Conservation (phyloP, 331 rosid genomes). For the Dryas integrifolia region DNA sequence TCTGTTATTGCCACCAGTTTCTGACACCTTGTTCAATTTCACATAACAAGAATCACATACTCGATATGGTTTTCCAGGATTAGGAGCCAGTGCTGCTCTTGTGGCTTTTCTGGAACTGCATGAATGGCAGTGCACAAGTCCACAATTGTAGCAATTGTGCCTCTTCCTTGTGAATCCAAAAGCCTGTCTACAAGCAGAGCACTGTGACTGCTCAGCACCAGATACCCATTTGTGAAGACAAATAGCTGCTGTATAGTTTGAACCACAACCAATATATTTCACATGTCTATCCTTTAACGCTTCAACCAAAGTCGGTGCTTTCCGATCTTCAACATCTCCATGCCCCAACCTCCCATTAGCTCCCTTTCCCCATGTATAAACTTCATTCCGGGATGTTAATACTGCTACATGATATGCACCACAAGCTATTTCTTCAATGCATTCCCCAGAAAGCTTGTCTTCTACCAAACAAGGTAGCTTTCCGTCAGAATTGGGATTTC, state of each 20-base stretch:
- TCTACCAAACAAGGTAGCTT: constrained; percentile 84
- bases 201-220: constrained; percentile 92
- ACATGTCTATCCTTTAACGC: constrained; percentile 87
- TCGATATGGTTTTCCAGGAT: constrained; percentile 79
- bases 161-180: constrained; percentile 95
- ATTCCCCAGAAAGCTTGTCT: constrained; percentile 67
- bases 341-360: constrained; percentile 99
- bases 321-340: constrained; percentile 92
- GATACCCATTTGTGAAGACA: constrained; percentile 99
- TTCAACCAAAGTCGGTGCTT: constrained; percentile 76
- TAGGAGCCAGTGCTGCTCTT: constrained; percentile 88
- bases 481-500: constrained; percentile 86
- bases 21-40: constrained; percentile 80
- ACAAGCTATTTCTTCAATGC: constrained; percentile 78
- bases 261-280: constrained; percentile 83
- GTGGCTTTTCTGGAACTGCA: constrained; percentile 90
- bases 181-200: constrained; percentile 95
- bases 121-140: constrained; percentile 97
- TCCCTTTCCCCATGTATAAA: constrained; percentile 99
- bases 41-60: constrained; percentile 87
- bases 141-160: constrained; percentile 97
- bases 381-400: constrained; percentile 84
- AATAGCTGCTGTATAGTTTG: constrained; percentile 81
- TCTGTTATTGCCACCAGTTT: constrained; percentile 52
- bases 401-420: constrained; percentile 95